Conservation (phyloP, 2,329 filamentous ascomycete genomes). For the Cladosporium sp. region DNA sequence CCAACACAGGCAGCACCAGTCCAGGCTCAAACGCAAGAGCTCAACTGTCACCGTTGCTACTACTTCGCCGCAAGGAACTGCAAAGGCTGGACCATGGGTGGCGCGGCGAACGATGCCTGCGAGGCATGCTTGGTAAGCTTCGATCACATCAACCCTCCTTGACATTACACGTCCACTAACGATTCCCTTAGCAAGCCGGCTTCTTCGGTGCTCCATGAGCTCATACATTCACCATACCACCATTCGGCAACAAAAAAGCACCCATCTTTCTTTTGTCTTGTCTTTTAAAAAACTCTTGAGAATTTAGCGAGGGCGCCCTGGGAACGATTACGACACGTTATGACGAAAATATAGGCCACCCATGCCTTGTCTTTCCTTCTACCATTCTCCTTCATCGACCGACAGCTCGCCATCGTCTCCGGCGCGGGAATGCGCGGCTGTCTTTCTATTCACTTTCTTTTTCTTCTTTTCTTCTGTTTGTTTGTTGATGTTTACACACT, state of each 20-base stretch:
- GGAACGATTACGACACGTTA: not conserved
- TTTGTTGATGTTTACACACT: not conserved
- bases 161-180: constrained; percentile 16
- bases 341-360: not conserved
- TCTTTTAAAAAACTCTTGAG: not conserved
- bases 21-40: constrained; percentile 25
- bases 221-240: not conserved
- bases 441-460: not conserved
- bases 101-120: constrained; percentile 36
- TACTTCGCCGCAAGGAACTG: constrained; percentile 40
- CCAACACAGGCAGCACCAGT: constrained; percentile 21
- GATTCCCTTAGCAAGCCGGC: constrained; percentile 30
- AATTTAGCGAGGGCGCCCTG: constrained; percentile 10
- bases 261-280: not conserved
- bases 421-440: not conserved
- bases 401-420: not conserved
- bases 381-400: not conserved
- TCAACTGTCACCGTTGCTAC: constrained; percentile 38
- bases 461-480: not conserved
- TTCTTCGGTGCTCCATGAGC: constrained; percentile 31
- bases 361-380: not conserved
- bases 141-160: not conserved
- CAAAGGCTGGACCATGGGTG: constrained; percentile 39
- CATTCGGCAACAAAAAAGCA: not conserved
- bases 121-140: constrained; percentile 30